Evolutionary conservation across 306 rosid genomes (phyloP), one percentile per base, ranked within the genome.

Genomic region (Acmispon strigosus): DNA sequence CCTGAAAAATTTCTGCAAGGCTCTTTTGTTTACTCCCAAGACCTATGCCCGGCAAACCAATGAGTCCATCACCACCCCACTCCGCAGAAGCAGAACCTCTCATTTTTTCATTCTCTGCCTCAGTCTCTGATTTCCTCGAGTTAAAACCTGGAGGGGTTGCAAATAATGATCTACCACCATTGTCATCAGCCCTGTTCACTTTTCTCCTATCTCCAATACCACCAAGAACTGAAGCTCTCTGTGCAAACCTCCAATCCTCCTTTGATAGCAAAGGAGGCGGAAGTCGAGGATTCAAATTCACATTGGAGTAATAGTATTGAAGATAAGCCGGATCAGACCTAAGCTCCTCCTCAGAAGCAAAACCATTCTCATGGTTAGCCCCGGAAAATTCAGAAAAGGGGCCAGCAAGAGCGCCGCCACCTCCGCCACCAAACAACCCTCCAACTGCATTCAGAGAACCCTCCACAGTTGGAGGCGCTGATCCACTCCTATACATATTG

Each of bases 1-100:
- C 99, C 99, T 94, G 97, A 70, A 94, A 90, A 72, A 89, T 89
- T 74, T 94, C 96, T 12, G 96, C 97, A 72, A 90, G 81, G 74
- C 97, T 93, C 75, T 87, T 91, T 48, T 87, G 96, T 80, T 85
- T 86, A 86, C 79, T 86, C 52, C 94, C 84, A 68, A 86, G 94
- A 15, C 94, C 96, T 24, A 86, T 62, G 75, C 91, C 84, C 1
- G 91, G 90, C 81, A 87, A 76, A 63, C 96, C 96, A 79, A 88
- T 87, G 69, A 90, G 82, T 48, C 94, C 90, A 78, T 90, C 88
- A 14, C 76, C 89, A 51, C 94, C 91, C 96, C 96, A 90, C 70
- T 91, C 96, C 0, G 8, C 37, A 32, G 37, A 32, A 0, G 86
- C 72, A 0, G 89, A 84, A 51, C 83, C 88, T 51, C 80, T 84